These are phyloP conservation scores for Trametes cingulata DNA, from an alignment of 768 basidiomycete species.

Conservation along the genomic window DNA sequence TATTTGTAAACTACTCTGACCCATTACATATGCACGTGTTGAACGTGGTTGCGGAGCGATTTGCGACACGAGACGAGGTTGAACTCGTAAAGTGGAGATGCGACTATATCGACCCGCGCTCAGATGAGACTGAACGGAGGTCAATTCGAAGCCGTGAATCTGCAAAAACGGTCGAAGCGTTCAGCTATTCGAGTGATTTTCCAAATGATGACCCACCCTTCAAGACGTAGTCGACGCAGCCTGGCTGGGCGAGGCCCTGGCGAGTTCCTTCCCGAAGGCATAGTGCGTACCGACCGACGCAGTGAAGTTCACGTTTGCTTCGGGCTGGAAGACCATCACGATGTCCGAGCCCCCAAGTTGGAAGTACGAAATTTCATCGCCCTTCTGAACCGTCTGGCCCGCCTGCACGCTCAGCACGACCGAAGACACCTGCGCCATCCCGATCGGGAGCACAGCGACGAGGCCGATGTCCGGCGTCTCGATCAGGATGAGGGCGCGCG, in stretches of 20 bases:
- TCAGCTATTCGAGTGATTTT: no score
- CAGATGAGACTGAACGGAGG: no score
- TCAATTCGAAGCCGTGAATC: no score
- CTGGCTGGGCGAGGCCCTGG: neutral
- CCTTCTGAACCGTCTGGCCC: conserved; percentile 20
- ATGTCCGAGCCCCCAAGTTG: conserved; percentile 27
- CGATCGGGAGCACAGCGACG: conserved; percentile 27
- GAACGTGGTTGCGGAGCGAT: no score
- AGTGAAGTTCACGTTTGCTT: conserved; percentile 18
- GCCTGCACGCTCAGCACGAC: conserved; percentile 24
- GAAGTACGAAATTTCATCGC: conserved; percentile 25
- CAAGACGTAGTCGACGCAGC: no score
- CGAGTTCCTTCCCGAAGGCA: conserved; percentile 7
- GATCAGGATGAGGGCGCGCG: conserved; percentile 25
- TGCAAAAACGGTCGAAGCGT: no score
- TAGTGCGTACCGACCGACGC: conserved; percentile 8
- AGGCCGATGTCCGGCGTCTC: conserved; percentile 19
- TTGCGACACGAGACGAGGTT: no score
- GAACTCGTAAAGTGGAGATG: no score
- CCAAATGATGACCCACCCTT: no score
- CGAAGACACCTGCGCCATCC: conserved; percentile 29
- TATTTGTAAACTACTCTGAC: no score
- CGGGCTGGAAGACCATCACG: conserved; percentile 27
- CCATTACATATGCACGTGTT: no score
- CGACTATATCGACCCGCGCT: no score